Evolutionary conservation across 1,284 basidiomycete species (phyloP).

Genomic region (Coniferiporia sulphurascens): DNA sequence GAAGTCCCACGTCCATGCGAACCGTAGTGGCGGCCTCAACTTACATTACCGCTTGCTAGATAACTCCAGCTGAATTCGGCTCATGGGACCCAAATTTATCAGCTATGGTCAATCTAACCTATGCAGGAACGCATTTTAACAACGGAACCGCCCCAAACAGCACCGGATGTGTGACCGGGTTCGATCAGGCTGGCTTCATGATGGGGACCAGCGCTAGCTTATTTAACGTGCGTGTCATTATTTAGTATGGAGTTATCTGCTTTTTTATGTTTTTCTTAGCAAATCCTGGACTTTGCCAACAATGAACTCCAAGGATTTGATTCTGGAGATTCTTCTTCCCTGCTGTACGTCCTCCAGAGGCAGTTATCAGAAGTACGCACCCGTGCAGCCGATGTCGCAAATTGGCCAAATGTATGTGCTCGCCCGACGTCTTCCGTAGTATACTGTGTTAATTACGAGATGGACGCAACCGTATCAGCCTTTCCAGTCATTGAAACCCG

Average conservation of each 20-base stretch:
- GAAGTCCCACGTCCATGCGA: no score
- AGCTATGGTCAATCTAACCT: constrained; percentile 54
- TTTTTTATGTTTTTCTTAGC: constrained; percentile 26
- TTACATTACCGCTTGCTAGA: constrained; percentile 30
- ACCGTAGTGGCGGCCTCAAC: no score
- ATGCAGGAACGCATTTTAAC: constrained; percentile 52
- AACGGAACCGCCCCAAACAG: constrained; percentile 46
- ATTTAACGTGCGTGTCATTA: constrained; percentile 46
- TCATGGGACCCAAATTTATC: constrained; percentile 64
- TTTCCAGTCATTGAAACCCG: constrained; percentile 44
- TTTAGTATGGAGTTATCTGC: not conserved
- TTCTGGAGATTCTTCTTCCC: constrained; percentile 31
- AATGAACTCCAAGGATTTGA: constrained; percentile 41
- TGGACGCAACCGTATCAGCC: constrained; percentile 30
- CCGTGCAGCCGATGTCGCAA: constrained; percentile 55
- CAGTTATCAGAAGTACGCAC: constrained; percentile 47
- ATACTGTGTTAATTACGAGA: not conserved
- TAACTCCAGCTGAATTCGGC: constrained; percentile 60
- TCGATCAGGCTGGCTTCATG: constrained; percentile 62
- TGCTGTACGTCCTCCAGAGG: constrained; percentile 42
- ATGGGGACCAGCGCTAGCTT: constrained; percentile 62
- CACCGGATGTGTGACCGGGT: constrained; percentile 55
- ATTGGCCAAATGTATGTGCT: constrained; percentile 53
- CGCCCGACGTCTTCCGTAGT: not conserved
- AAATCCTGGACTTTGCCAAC: constrained; percentile 42